A percentile compares a stretch with the other conserved stretches of the same genome.
phyloP scores from a whole-genome alignment of 140 eudicot species.

The Stevia rebaudiana region DNA sequence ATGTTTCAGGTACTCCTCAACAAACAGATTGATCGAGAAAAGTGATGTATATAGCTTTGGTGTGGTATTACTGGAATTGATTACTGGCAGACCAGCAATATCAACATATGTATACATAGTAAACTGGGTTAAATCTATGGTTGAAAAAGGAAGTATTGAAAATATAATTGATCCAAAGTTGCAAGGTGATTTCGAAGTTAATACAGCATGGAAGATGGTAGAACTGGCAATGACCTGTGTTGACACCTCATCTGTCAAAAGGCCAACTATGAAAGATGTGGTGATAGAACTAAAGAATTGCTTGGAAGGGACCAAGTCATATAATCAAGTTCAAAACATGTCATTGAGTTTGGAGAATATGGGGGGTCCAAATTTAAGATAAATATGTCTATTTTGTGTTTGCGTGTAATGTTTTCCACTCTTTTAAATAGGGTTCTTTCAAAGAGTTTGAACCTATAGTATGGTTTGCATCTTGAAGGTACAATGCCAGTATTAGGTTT shows the following conservation, averaged over 20 bases:
- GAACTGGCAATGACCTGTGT: conserved; percentile 41
- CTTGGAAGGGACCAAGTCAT: too few relatives aligned
- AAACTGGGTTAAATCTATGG: conserved; percentile 30
- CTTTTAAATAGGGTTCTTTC: too few relatives aligned
- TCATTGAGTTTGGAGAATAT: too few relatives aligned
- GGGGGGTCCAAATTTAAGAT: too few relatives aligned
- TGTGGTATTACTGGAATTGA: conserved; percentile 39
- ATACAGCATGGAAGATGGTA: conserved; percentile 35
- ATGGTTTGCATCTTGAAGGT: too few relatives aligned
- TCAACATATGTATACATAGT: conserved; percentile 13
- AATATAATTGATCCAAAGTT: conserved; percentile 40
- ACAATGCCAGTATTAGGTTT: too few relatives aligned
- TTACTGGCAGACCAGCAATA: conserved; percentile 35
- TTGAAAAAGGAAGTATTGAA: conserved; percentile 25
- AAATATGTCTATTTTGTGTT: too few relatives aligned
- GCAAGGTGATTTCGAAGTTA: conserved; percentile 24
- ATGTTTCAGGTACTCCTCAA: conserved; percentile 24
- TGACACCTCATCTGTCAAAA: conserved; percentile 6
- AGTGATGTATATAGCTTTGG: conserved; percentile 49
- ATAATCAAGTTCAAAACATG: too few relatives aligned
- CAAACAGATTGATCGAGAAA: conserved; percentile 32
- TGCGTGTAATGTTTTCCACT: too few relatives aligned
- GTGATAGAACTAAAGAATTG: conserved; percentile 33
- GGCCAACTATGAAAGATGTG: conserved; percentile 50
- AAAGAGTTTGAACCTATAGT: too few relatives aligned